Base-by-base conservation (phyloP, 106 monocot species). In the Gastrodia elata region DNA sequence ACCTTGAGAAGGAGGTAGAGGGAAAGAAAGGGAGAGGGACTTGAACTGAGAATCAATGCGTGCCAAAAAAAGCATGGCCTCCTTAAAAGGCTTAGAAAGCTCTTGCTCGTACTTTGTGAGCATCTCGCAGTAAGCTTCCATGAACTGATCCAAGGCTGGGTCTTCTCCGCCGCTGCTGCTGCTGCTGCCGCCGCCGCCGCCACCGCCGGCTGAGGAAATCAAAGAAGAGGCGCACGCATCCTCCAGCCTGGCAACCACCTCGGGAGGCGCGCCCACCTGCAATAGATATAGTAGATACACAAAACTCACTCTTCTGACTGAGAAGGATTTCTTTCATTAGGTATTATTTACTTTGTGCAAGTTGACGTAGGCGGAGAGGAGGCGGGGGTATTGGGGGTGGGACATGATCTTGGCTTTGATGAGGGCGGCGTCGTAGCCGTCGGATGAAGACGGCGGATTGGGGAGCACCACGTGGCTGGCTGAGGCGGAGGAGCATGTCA, bases 101-200 rank as follows among this genome's bases (percentile, higher is more conserved):
- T 89, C 89, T 40, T 86, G 74, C 79, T 89, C 89, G 22, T 89
- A 89, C 71, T 89, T 89, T 24, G 75, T 84, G 25, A 89, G 77
- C 89, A 89, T 89, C 82, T 89, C 89, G 35, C 89, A 89, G 79
- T 89, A 89, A 8, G 89, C 89, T 74, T 89, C 89, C 89, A 89
- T 89, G 79, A 89, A 89, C 79, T 89, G 89, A 67, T 89, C 89
- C 59, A 89, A 69, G 6, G 83, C 86, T 15, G 89, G 89, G 68
- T 89, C 89, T 34, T 83, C 86, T 18, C 83, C 86, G 8, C 73
- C 58, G 13, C 65, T 26, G 6, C 73, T 42, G 15, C 34, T 39
- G n/a, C 71, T 37, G 35, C 28, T n/a, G 13, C 65, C 34, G 6
- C 73, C 56, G 15, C 34, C 48, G n/a, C 71, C 43, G 35, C 28